Base-by-base conservation (phyloP, 2,329 filamentous ascomycete species). In the Trichoderma sp. region DNA sequence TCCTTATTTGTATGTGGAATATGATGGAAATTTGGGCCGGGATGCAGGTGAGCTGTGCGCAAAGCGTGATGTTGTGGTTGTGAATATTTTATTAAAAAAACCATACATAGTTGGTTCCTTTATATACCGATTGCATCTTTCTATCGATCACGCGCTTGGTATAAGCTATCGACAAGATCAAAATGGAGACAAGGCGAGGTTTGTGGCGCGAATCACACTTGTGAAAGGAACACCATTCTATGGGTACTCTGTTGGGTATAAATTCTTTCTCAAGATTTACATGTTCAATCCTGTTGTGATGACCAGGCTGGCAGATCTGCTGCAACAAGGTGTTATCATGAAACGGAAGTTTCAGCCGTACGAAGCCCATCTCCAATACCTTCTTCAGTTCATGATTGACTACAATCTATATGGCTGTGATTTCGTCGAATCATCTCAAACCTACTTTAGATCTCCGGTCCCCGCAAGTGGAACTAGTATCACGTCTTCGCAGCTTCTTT, bases 381-480 rank as follows among this genome's bases (percentile, higher is more conserved):
- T 97, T 10, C 85, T 96, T 11, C 96, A 99, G 80, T 99, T 96
- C 88, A 98, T 99, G 96, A 92, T 91, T 72, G 96, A 99, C 79
- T 99, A 96, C 83, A 99, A 97, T 77, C 83, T 99, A 73, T 98
- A 97, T 78, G 96, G 96, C 7, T 99, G 96, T 77, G 91, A 89
- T 68, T 96, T 95, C 75, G 89, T 98, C 72, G 88, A 95, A 70
- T 91, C 89, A 61, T 83, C 83, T 11, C 92, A 88, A 72, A 88
- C 90, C 1, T 85, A 82, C 33, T 97, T 97, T 76, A 88, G 96
- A 67, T 84, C 84, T 2, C 94, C 94, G 0, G 83, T 97, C 2
- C 94, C 94, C 0, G 82, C 86, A 10, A 89, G 88, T 74, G 83
- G 89, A n/a, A 85, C 90, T 27, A 82, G 89, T 6, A 79, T 77